Base-by-base conservation (phyloP, 2,329 filamentous ascomycete species). In the Paracorniculantispora psalliotae region DNA sequence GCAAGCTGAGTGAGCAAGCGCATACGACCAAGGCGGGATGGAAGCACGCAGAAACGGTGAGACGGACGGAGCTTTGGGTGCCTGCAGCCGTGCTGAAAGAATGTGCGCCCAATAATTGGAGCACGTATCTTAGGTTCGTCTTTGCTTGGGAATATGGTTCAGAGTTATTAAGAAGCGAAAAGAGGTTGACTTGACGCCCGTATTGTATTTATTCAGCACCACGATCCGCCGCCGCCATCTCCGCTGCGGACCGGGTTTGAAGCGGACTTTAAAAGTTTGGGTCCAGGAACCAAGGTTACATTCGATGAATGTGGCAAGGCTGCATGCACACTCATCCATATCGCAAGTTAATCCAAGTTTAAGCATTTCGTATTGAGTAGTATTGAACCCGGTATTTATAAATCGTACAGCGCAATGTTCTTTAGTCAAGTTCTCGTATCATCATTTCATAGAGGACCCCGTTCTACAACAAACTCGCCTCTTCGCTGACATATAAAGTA, bases 191-290 rank as follows among this genome's bases (percentile, higher is more conserved):
- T 33, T 13, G 12, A 21, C 25, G 6, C 9, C 46, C 15, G 5
- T 6, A 37, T 37, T 13, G 13, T 51, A 39, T 39, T 39, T 51
- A 39, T 25, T 9, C 8, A 9, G 15, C 21, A 10, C 26, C n/a
- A 8, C 26, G 17, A 43, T 15, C 25, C 17, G 10, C 26, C 13
- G 43, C 21, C 43, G 44, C 33, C 30, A 39, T 48, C 44, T 57
- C 54, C 54, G 54, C 54, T 49, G 44, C 54, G 43, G 54, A 49
- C 44, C 54, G 10, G 30, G 44, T 41, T 41, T 57, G 43, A 23
- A n/a, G 54, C 54, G 54, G 54, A 57, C 30, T 57, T 57, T 57
- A 57, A 30, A 1, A 28, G 6, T 8, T 35, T 39, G 8, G 33
- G 33, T 25, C 15, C 17, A 39, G 52, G 15, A 35, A 4, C 21